Conservation (phyloP, 139 green algal genomes). For the Chlorella sp. region DNA sequence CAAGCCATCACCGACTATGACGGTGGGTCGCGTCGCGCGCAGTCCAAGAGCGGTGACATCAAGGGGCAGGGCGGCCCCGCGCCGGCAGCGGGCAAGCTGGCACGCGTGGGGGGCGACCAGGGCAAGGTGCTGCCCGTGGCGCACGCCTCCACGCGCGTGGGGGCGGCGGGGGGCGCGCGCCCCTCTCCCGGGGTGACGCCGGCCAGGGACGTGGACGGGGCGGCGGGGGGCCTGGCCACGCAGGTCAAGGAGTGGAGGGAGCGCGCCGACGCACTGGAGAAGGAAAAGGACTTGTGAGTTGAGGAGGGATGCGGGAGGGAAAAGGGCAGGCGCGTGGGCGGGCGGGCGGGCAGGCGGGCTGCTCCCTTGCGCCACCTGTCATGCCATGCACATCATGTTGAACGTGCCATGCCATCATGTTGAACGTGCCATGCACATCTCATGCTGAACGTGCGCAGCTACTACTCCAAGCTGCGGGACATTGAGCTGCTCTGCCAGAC, state of each 20-base stretch:
- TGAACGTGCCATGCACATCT: too few relatives aligned
- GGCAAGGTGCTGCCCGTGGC: neutral
- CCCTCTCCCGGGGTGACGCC: neutral
- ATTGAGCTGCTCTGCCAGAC: constrained; percentile 97
- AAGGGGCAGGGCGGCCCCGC: neutral
- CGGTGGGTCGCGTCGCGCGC: neutral
- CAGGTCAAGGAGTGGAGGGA: neutral
- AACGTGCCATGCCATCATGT: too few relatives aligned
- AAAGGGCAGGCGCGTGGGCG: too few relatives aligned
- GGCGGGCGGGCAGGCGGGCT: too few relatives aligned
- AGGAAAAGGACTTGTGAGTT: constrained; percentile 35
- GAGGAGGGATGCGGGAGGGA: neutral
- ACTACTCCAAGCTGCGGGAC: constrained; percentile 94
- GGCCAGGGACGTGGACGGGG: neutral
- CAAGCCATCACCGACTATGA: constrained; percentile 18
- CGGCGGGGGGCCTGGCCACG: too few relatives aligned
- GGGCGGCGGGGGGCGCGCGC: too few relatives aligned
- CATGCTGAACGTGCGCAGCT: too few relatives aligned
- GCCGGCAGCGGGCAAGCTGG: neutral
- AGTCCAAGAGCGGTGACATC: constrained; percentile 15
- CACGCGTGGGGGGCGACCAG: neutral
- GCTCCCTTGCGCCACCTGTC: too few relatives aligned
- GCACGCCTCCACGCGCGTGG: too few relatives aligned
- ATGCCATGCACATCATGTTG: too few relatives aligned
- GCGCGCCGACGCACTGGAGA: constrained; percentile 31